Evolutionary conservation across 2,329 filamentous ascomycete species (phyloP).

Genomic region (Nigrospora sphaerica): DNA sequence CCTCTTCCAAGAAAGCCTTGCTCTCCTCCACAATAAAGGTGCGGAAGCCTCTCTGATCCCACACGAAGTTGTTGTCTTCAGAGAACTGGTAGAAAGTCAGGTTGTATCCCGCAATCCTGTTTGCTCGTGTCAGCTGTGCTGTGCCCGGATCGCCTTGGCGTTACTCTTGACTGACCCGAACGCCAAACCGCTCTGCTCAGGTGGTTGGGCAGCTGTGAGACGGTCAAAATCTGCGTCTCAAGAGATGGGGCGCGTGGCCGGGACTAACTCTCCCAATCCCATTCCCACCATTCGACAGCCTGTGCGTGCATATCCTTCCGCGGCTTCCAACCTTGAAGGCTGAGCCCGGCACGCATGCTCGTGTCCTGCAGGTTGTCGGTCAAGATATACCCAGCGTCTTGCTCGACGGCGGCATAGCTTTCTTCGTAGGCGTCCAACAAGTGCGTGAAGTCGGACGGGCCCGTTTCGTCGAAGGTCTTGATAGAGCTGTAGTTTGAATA

Average conservation of each 20-base stretch:
- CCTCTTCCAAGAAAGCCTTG: slow-evolving; percentile 43
- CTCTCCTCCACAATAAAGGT: slow-evolving; percentile 50
- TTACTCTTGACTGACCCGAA: slow-evolving; percentile 30
- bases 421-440: slow-evolving; percentile 43
- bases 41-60: slow-evolving; percentile 55
- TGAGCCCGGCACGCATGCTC: slow-evolving; percentile 50
- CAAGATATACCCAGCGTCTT: slow-evolving; percentile 50
- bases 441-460: slow-evolving; percentile 41
- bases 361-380: slow-evolving; percentile 54
- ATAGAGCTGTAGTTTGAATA: slow-evolving; percentile 54
- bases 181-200: slow-evolving; percentile 47
- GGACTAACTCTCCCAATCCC: slow-evolving; percentile 39
- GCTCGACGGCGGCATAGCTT: slow-evolving; percentile 35
- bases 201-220: slow-evolving; percentile 34
- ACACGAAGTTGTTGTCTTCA: slow-evolving; percentile 52
- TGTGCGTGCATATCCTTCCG: slow-evolving; percentile 46
- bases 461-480: slow-evolving; percentile 52
- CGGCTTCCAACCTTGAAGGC: slow-evolving; percentile 56
- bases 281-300: slow-evolving; percentile 52
- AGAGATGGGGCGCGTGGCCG: no score
- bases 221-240: no score
- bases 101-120: slow-evolving; percentile 45
- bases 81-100: slow-evolving; percentile 55
- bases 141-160: not conserved
- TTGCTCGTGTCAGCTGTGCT: not conserved